Conservation (phyloP, 495 filamentous ascomycete genomes). For the Talaromyces liani region DNA sequence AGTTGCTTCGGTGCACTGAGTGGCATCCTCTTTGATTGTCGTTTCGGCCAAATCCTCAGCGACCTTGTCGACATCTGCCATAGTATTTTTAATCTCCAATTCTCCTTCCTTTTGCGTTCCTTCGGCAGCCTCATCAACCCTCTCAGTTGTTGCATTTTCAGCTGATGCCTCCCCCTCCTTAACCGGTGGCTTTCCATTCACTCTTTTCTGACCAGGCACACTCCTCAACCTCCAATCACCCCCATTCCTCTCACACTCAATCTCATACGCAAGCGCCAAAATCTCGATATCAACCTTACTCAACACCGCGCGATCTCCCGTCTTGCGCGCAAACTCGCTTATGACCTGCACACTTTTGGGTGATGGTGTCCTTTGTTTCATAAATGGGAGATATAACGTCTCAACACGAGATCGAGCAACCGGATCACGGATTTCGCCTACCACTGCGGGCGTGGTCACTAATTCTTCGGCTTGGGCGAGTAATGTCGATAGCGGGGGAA, state of each 20-base stretch:
- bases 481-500: slow-evolving; percentile 70
- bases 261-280: slow-evolving; percentile 82
- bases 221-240: slow-evolving; percentile 77
- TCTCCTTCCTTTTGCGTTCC: slow-evolving; percentile 9
- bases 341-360: slow-evolving; percentile 70
- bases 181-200: slow-evolving; percentile 63
- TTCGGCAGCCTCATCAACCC: slow-evolving; percentile 8
- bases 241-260: slow-evolving; percentile 76
- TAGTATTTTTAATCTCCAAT: neutral
- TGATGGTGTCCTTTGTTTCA: slow-evolving; percentile 65
- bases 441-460: slow-evolving; percentile 77
- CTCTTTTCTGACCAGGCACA: slow-evolving; percentile 64
- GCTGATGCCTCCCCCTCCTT: slow-evolving; percentile 23
- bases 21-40: slow-evolving; percentile 13
- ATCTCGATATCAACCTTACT: slow-evolving; percentile 84
- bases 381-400: slow-evolving; percentile 73
- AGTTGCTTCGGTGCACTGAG: slow-evolving; percentile 11
- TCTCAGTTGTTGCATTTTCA: slow-evolving; percentile 16
- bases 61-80: slow-evolving; percentile 22
- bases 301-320: slow-evolving; percentile 80
- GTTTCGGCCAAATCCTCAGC: slow-evolving; percentile 11
- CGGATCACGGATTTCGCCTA: slow-evolving; percentile 85
- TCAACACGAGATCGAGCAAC: slow-evolving; percentile 72
- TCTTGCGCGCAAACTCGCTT: slow-evolving; percentile 80
- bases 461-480: slow-evolving; percentile 67